Conservation (phyloP, 768 basidiomycete species). For the Panaeolus papilionaceus region DNA sequence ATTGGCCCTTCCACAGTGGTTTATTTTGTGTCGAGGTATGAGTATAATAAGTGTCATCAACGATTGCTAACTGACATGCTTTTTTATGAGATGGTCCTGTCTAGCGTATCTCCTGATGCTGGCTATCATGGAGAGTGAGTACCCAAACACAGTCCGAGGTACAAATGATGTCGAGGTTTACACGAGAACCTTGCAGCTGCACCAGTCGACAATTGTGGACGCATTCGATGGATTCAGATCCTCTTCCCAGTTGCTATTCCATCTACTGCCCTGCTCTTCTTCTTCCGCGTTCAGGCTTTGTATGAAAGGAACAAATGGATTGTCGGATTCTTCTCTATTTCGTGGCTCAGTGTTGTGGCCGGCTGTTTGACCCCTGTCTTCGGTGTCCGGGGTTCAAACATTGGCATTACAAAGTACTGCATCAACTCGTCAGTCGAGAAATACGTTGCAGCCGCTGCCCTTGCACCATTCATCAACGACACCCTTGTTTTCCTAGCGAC, state of each 20-base stretch:
- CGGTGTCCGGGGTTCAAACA: constrained; percentile 16
- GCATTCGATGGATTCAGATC: constrained; percentile 12
- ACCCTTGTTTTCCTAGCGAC: constrained; percentile 38
- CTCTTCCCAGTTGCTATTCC: constrained; percentile 16
- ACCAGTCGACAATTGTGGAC: constrained; percentile 12
- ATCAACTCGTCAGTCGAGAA: constrained; percentile 20
- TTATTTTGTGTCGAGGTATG: constrained; percentile 18
- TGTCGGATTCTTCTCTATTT: constrained; percentile 31
- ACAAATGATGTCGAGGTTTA: neutral
- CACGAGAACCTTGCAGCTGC: neutral
- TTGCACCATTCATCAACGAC: constrained; percentile 33
- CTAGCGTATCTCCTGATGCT: constrained; percentile 12
- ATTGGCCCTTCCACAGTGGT: constrained; percentile 10
- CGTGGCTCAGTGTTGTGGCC: constrained; percentile 35
- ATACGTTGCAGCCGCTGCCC: constrained; percentile 22
- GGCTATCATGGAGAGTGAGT: constrained; percentile 7
- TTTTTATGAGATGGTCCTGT: neutral
- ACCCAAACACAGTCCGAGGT: neutral
- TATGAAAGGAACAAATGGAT: constrained; percentile 26
- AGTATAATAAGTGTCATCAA: neutral
- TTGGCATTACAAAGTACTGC: constrained; percentile 29
- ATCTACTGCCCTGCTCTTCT: constrained; percentile 33
- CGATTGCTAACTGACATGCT: neutral
- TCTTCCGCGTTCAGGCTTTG: constrained; percentile 33
- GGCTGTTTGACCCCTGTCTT: constrained; percentile 27